Evolutionary conservation across 192 early-diverging fungal genomes (phyloP).

Genomic region (Backusella morwellensis): DNA sequence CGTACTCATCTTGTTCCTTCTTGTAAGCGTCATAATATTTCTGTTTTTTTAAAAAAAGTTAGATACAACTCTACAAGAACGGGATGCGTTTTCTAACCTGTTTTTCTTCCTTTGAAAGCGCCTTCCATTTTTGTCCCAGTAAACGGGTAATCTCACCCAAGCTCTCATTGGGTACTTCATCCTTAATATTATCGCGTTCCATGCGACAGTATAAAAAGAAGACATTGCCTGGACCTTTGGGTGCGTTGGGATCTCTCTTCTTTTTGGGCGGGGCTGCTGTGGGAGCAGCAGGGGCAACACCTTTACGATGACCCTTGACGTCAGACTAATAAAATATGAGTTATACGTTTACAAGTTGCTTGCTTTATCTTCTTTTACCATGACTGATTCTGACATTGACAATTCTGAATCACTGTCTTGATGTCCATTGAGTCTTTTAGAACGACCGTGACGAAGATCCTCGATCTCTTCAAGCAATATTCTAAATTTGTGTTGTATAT

Average conservation of each 20-base stretch:
- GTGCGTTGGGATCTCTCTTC: slow-evolving; percentile 47
- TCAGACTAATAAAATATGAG: not conserved
- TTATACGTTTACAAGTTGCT: not conserved
- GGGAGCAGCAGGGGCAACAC: not conserved
- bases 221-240: slow-evolving; percentile 46
- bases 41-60: not conserved
- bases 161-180: slow-evolving; percentile 37
- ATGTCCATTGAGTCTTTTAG: not conserved
- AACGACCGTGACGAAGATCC: slow-evolving; percentile 4
- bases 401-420: slow-evolving; percentile 13
- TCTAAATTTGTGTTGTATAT: not conserved
- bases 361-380: not conserved
- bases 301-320: slow-evolving; percentile 1
- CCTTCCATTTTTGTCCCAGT: slow-evolving; percentile 47
- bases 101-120: slow-evolving; percentile 38
- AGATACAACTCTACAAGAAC: not conserved
- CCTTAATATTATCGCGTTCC: slow-evolving; percentile 47
- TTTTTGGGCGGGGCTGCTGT: slow-evolving; percentile 22
- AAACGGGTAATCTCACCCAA: slow-evolving; percentile 40
- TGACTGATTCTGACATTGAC: slow-evolving; percentile 10
- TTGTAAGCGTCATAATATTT: slow-evolving; percentile 39
- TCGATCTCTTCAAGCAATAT: slow-evolving; percentile 12
- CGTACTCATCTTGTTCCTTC: slow-evolving; percentile 39
- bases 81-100: slow-evolving; percentile 18
- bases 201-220: slow-evolving; percentile 45